phyloP scores from a whole-genome alignment of 192 early-diverging fungal genomes.

The Phlyctochytrium arcticum region DNA sequence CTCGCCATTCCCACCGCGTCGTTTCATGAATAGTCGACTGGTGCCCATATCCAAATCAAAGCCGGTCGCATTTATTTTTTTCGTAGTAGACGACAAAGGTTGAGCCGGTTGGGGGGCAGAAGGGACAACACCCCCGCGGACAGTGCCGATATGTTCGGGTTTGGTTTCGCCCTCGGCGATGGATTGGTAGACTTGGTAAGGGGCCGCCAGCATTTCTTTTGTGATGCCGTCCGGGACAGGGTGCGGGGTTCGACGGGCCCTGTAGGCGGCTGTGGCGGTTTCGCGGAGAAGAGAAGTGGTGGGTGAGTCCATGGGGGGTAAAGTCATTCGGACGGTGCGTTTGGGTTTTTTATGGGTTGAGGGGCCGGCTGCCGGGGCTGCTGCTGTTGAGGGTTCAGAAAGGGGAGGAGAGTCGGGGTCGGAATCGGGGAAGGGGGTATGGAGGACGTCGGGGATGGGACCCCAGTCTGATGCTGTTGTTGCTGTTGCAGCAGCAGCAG shows the following conservation, averaged over 20 bases:
- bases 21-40: conserved; percentile 6
- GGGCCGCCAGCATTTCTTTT: conserved; percentile 28
- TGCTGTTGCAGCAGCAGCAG: neutral
- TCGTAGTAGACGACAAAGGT: neutral
- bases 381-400: neutral
- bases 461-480: neutral
- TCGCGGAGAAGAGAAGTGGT: neutral
- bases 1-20: neutral
- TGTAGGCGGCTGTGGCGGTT: conserved; percentile 11
- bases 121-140: conserved; percentile 19
- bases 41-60: conserved; percentile 18
- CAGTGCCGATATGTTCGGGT: conserved; percentile 18
- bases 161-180: conserved; percentile 21
- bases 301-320: neutral
- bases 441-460: neutral
- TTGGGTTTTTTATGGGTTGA: neutral
- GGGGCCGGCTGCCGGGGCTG: neutral
- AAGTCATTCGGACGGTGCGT: neutral
- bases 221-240: conserved; percentile 27
- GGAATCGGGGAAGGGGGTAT: neutral
- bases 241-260: conserved; percentile 11
- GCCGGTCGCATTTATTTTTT: neutral
- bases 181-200: conserved; percentile 18
- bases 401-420: neutral
- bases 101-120: neutral